These are phyloP conservation scores for Tympanopsis confertula DNA, from an alignment of 2,329 filamentous ascomycete species.

Conservation along the genomic window DNA sequence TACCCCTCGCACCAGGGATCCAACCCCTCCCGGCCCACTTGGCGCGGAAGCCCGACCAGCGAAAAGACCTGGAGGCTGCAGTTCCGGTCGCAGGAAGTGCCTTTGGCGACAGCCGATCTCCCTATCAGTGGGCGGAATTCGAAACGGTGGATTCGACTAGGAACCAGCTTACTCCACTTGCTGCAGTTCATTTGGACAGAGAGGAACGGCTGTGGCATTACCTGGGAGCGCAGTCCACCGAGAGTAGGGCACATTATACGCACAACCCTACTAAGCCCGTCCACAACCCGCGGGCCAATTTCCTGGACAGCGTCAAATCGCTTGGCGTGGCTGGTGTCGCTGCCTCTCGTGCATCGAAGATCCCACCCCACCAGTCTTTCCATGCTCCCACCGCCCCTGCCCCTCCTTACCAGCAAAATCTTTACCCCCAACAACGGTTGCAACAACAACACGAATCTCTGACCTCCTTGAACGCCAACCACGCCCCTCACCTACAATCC, in stretches of 20 bases:
- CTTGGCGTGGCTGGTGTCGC: too few species aligned
- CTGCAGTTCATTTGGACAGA: slow-evolving; percentile 61
- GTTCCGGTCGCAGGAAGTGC: not conserved
- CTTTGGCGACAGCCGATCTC: not conserved
- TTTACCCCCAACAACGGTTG: too few species aligned
- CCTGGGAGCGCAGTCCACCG: slow-evolving; percentile 73
- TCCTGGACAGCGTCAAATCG: slow-evolving; percentile 48
- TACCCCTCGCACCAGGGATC: not conserved
- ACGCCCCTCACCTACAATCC: too few species aligned
- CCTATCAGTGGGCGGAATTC: slow-evolving; percentile 1
- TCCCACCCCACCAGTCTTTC: slow-evolving; percentile 13
- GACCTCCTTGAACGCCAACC: too few species aligned
- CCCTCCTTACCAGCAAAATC: too few species aligned
- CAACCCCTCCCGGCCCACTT: not conserved
- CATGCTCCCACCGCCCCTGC: too few species aligned
- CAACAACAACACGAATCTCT: too few species aligned
- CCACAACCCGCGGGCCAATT: slow-evolving; percentile 61
- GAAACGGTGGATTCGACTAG: slow-evolving; percentile 47
- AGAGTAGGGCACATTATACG: slow-evolving; percentile 83
- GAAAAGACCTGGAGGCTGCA: not conserved
- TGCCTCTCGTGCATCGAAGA: slow-evolving; percentile 13
- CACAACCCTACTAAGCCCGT: slow-evolving; percentile 52
- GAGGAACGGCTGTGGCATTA: slow-evolving; percentile 79
- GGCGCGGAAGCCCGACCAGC: not conserved
- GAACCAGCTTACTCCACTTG: slow-evolving; percentile 44